Percentiles rank a stretch among this genome's conserved stretches.
These are phyloP conservation scores for Umbelopsis sp. DNA, from an alignment of 192 early-diverging fungal genomes.

Conservation along the genomic window DNA sequence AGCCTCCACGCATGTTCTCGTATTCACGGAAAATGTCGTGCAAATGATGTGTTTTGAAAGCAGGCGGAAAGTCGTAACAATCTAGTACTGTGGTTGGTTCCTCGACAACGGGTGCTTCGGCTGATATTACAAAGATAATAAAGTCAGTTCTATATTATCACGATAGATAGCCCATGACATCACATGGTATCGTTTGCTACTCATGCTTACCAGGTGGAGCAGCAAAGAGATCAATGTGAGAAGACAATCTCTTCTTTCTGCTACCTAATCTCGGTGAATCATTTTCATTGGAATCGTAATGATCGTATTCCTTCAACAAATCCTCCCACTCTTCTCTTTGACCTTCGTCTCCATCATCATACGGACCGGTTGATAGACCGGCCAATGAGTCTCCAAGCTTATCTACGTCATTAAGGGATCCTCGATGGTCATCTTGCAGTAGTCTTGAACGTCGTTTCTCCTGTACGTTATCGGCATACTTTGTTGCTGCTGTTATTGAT, in stretches of 20 bases:
- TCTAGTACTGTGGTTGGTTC: constrained; percentile 52
- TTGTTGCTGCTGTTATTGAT: neutral
- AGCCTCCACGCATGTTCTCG: constrained; percentile 63
- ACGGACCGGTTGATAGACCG: neutral
- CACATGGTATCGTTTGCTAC: no score
- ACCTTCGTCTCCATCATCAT: constrained; percentile 14
- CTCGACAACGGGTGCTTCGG: constrained; percentile 32
- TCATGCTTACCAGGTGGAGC: constrained; percentile 25
- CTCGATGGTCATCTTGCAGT: neutral
- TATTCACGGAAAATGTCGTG: constrained; percentile 66
- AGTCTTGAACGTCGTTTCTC: neutral
- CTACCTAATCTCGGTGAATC: constrained; percentile 14
- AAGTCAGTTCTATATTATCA: no score
- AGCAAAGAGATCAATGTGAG: constrained; percentile 28
- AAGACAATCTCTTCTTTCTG: constrained; percentile 29
- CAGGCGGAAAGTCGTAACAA: constrained; percentile 60
- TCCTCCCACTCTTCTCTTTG: constrained; percentile 39
- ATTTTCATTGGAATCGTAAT: constrained; percentile 9
- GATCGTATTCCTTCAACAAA: constrained; percentile 37
- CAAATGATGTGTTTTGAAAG: constrained; percentile 70
- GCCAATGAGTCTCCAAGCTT: neutral
- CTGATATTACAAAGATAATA: no score
- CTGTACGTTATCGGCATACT: neutral
- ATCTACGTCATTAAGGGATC: neutral
- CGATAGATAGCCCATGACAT: no score